A percentile compares a stretch with the other conserved stretches of the same genome.
Conservation (phyloP, 75 land plant genomes). For the Selaginella moellendorffii region DNA sequence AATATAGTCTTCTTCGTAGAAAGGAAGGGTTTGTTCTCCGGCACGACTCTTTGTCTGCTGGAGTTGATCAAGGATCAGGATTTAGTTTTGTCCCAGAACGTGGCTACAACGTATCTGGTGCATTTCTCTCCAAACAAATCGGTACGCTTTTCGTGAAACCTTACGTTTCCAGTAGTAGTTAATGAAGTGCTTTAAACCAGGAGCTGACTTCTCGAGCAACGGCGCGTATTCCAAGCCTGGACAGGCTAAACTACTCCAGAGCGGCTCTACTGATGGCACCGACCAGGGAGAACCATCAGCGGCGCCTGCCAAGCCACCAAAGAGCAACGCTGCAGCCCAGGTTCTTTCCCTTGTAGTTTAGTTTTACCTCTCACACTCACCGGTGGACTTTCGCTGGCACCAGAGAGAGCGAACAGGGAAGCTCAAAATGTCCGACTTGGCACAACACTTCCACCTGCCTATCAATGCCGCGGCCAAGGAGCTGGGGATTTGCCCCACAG, state of each 20-base stretch:
- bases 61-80: conserved; percentile 17
- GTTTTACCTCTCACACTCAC: not conserved
- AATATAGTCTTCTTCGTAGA: conserved; percentile 38
- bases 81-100: conserved; percentile 21
- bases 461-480: conserved; percentile 58
- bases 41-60: conserved; percentile 37
- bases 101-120: conserved; percentile 6
- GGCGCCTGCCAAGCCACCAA: conserved; percentile 31
- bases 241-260: conserved; percentile 16
- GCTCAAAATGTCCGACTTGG: conserved; percentile 44
- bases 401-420: conserved; percentile 72
- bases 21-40: conserved; percentile 38
- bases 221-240: conserved; percentile 22
- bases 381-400: not conserved
- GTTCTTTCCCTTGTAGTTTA: conserved; percentile 4
- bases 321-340: conserved; percentile 48
- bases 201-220: conserved; percentile 15
- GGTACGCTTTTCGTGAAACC: conserved; percentile 14
- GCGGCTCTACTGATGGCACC: conserved; percentile 15
- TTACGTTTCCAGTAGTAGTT: not conserved
- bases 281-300: conserved; percentile 18
- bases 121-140: conserved; percentile 21
- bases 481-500: conserved; percentile 56
- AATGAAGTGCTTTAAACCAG: not conserved
- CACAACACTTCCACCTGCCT: conserved; percentile 52